Evolutionary conservation across 116 monocot genomes (phyloP), one percentile per base, ranked within the genome.

Genomic region (Dioscorea cayenensis): DNA sequence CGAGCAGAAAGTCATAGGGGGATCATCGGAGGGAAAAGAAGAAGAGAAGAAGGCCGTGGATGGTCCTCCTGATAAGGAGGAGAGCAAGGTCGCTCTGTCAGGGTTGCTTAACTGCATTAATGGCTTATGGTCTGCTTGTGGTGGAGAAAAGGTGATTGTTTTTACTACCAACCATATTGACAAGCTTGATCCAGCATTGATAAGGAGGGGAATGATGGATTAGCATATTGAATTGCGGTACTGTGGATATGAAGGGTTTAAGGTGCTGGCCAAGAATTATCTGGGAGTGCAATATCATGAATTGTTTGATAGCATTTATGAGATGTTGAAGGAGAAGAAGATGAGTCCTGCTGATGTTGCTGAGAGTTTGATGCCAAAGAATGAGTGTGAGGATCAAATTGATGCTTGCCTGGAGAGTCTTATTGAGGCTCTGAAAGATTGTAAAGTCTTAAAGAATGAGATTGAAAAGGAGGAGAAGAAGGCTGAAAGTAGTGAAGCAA

Each of bases 101-200:
- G 81, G 81, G 35, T 67, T 81, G 2, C 72, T 81, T 7, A 81
- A 81, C 67, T 81, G 76, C 59, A 81, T 77, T 29, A 76, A 81
- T n/a, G 81, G 81, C 19, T 50, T 81, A 4, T 81, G 81, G 81
- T 81, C 81, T 36, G 76, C 81, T 13, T 81, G 76, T 68, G 81
- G 81, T n/a, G 76, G 81, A 12, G 81, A 81, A 68, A 25, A 72
- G 68, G 35, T 81, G 17, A 66, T 81, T 14, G 36, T 81, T 12
- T 81, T 81, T 72, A 81, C 81, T 16, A 81, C 81, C 28, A 81
- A 81, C 63, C 68, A 81, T 36, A 19, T 76, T 3, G 72, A 81
- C 51, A 76, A 76, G 38, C 63, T 81, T 14, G 81, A 81, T 18
- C 71, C 68, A 18, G 81, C 81, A n/a, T 68, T 81, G 36, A 81